Evolutionary conservation across 2,329 filamentous ascomycete genomes (phyloP).

Genomic region (Venturiaceae sp.): DNA sequence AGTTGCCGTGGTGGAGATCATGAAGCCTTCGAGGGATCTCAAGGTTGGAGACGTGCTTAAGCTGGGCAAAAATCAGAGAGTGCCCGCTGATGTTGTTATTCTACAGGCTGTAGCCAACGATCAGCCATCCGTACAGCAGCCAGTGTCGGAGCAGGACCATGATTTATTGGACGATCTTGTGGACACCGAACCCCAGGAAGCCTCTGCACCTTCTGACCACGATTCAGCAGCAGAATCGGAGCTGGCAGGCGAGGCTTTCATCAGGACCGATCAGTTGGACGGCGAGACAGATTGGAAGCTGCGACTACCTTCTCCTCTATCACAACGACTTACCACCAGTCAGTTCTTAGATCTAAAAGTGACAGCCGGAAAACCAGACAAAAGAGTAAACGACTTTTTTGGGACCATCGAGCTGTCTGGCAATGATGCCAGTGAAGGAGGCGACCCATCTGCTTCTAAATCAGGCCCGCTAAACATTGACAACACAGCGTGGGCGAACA

Average conservation of each 20-base stretch:
- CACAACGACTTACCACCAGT: conserved; percentile 63
- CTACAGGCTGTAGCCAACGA: conserved; percentile 59
- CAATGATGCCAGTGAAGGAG: conserved; percentile 1
- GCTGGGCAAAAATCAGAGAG: conserved; percentile 80
- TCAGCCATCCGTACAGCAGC: conserved; percentile 15
- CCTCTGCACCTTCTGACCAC: neutral
- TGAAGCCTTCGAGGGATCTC: conserved; percentile 76
- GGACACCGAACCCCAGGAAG: neutral
- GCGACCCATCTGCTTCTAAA: conserved; percentile 24
- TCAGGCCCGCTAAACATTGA: conserved; percentile 80
- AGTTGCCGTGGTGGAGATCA: conserved; percentile 50
- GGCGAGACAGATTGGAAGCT: conserved; percentile 99
- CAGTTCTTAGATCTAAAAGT: conserved; percentile 61
- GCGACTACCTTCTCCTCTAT: conserved; percentile 74
- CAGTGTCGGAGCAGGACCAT: neutral
- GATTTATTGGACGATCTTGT: conserved; percentile 2
- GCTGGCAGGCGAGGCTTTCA: conserved; percentile 72
- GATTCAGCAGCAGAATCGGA: neutral
- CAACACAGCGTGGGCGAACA: conserved; percentile 98
- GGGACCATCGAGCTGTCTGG: conserved; percentile 69
- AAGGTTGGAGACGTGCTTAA: conserved; percentile 95
- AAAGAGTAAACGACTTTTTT: conserved; percentile 87
- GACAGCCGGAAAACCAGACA: conserved; percentile 82
- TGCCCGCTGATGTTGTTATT: conserved; percentile 91
- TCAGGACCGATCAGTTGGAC: conserved; percentile 92